Evolutionary conservation across 2,329 filamentous ascomycete genomes (phyloP).

Genomic region (Aureobasidium sp.): DNA sequence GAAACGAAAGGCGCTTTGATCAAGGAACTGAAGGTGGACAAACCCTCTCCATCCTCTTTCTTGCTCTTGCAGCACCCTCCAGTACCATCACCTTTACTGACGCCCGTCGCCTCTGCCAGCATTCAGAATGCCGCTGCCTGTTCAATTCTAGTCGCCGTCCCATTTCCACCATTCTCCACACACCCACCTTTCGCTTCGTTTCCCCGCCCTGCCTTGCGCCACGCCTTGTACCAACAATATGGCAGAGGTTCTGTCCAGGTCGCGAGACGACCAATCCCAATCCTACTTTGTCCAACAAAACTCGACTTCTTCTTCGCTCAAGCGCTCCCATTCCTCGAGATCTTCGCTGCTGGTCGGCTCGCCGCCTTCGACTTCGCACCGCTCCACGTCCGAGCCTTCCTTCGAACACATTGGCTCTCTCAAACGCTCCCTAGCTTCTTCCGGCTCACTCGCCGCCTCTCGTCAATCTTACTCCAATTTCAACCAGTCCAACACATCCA

Average conservation of each 20-base stretch:
- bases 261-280: constrained; percentile 37
- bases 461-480: constrained; percentile 26
- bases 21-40: constrained; percentile 10
- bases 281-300: constrained; percentile 28
- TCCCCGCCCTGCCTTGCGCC: constrained; percentile 7
- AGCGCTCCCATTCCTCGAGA: constrained; percentile 36
- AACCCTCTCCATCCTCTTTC: neutral
- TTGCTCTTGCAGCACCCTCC: neutral
- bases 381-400: constrained; percentile 14
- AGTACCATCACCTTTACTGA: neutral
- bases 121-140: constrained; percentile 10
- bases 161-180: neutral
- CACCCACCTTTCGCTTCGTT: neutral
- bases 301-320: constrained; percentile 31
- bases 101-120: neutral
- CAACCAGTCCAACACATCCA: constrained; percentile 31
- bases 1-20: neutral
- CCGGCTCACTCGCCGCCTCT: constrained; percentile 21
- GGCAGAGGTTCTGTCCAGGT: constrained; percentile 37
- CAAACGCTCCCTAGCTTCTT: constrained; percentile 29
- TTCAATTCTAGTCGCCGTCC: constrained; percentile 6
- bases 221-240: constrained; percentile 23
- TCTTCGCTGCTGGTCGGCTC: constrained; percentile 37
- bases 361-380: constrained; percentile 20
- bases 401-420: constrained; percentile 30